Conservation (phyloP, 805 yeast species). For the Ogataea nonfermentans region DNA sequence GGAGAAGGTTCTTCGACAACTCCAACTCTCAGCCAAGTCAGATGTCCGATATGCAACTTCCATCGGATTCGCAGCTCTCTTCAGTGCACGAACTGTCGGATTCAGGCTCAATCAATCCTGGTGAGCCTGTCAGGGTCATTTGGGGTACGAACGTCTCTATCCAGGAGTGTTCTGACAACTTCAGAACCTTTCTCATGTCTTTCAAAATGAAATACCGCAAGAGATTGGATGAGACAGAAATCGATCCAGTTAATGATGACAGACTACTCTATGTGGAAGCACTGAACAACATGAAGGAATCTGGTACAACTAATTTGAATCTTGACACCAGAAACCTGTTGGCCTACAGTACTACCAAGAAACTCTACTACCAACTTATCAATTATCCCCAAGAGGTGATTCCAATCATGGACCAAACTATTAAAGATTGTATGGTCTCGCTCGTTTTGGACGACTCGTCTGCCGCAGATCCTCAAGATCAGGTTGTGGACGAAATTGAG, state of each 20-base stretch:
- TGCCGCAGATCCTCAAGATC: conserved; percentile 43
- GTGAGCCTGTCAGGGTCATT: conserved; percentile 84
- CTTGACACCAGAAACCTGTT: conserved; percentile 79
- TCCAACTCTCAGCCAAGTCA: conserved; percentile 18
- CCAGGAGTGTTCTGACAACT: conserved; percentile 76
- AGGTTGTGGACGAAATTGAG: conserved; percentile 64
- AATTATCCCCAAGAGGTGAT: conserved; percentile 96
- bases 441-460: conserved; percentile 53
- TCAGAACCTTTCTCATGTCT: conserved; percentile 79
- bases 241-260: conserved; percentile 57
- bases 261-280: conserved; percentile 70
- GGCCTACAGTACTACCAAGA: conserved; percentile 71
- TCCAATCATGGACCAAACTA: conserved; percentile 96
- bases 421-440: conserved; percentile 84
- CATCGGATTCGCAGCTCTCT: conserved; percentile 24
- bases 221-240: conserved; percentile 40
- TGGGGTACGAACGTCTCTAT: conserved; percentile 99
- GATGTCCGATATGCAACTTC: conserved; percentile 25
- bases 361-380: conserved; percentile 78
- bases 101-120: conserved; percentile 37
- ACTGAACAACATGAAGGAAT: conserved; percentile 68
- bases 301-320: conserved; percentile 80
- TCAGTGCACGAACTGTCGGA: conserved; percentile 25
- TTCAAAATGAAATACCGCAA: conserved; percentile 78
- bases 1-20: conserved; percentile 59